Conservation (phyloP, 2,329 filamentous ascomycete species). For the Fusarium verticillioides region DNA sequence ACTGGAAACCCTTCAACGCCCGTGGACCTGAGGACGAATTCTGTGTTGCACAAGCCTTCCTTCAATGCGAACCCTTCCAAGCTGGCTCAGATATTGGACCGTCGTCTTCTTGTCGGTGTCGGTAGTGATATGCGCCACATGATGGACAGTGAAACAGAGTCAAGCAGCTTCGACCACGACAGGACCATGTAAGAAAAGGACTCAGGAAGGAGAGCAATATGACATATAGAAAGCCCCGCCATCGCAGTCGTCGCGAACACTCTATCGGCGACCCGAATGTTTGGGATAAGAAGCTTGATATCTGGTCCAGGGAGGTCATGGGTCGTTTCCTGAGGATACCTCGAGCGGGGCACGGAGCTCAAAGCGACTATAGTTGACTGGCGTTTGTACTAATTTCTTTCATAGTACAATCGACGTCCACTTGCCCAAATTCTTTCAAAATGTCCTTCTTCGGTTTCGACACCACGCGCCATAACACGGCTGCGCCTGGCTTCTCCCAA, state of each 20-base stretch:
- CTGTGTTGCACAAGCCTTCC: not conserved
- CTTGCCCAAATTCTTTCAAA: constrained; percentile 41
- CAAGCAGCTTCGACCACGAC: not conserved
- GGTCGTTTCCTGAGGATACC: constrained; percentile 12
- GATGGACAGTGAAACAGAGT: not conserved
- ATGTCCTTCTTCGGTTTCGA: constrained; percentile 98
- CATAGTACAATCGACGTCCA: constrained; percentile 40
- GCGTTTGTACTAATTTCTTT: constrained; percentile 37
- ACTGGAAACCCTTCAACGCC: not conserved
- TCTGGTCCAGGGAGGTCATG: not conserved
- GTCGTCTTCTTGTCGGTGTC: not conserved
- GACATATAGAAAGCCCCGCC: not conserved
- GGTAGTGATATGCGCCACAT: not conserved
- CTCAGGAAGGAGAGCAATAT: not conserved
- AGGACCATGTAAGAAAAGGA: not conserved
- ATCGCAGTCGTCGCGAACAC: not conserved
- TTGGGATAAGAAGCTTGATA: not conserved
- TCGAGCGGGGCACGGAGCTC: constrained; percentile 34
- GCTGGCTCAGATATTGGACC: too few species aligned
- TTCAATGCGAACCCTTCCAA: not conserved
- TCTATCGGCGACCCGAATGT: not conserved
- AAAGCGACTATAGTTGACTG: constrained; percentile 25
- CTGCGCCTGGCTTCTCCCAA: constrained; percentile 84
- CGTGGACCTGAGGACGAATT: not conserved
- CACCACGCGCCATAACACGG: constrained; percentile 73